Evolutionary conservation across 352 stramenopile species (phyloP).

Genomic region (Phytophthora ohioensis): DNA sequence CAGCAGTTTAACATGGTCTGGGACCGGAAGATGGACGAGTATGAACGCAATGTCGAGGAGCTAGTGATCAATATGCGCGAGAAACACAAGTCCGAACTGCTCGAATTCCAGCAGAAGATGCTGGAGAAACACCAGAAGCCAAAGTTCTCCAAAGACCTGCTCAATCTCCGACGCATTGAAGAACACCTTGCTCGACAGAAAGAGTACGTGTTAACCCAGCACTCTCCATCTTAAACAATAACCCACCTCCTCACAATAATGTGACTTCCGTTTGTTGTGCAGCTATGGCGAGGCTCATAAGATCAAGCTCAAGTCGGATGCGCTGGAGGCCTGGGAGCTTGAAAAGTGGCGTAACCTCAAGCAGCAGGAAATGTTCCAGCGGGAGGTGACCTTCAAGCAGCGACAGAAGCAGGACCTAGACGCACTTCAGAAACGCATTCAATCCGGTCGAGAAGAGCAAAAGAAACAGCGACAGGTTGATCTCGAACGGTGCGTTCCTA

Average conservation of each 20-base stretch:
- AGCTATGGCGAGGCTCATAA: conserved; percentile 96
- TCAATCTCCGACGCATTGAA: conserved; percentile 94
- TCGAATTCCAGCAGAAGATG: conserved; percentile 94
- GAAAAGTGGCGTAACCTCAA: conserved; percentile 96
- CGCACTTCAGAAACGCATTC: conserved; percentile 94
- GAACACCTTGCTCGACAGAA: conserved; percentile 92
- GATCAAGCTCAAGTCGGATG: conserved; percentile 97
- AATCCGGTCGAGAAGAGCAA: conserved; percentile 94
- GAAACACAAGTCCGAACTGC: conserved; percentile 87
- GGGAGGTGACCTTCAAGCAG: conserved; percentile 96
- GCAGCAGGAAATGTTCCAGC: conserved; percentile 95
- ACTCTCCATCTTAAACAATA: neutral
- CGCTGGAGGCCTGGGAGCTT: conserved; percentile 94
- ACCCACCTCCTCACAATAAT: neutral
- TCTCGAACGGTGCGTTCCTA: conserved; percentile 79
- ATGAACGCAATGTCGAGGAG: conserved; percentile 93
- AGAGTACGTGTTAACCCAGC: conserved; percentile 58
- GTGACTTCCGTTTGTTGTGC: neutral
- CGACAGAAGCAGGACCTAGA: conserved; percentile 93
- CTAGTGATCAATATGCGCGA: conserved; percentile 93
- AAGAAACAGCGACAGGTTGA: conserved; percentile 96
- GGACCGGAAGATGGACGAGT: conserved; percentile 97
- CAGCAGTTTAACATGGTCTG: conserved; percentile 97
- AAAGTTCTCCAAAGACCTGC: conserved; percentile 96
- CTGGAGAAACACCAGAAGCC: conserved; percentile 91